Conservation (phyloP, 768 basidiomycete species). For the Mycena galericulata region DNA sequence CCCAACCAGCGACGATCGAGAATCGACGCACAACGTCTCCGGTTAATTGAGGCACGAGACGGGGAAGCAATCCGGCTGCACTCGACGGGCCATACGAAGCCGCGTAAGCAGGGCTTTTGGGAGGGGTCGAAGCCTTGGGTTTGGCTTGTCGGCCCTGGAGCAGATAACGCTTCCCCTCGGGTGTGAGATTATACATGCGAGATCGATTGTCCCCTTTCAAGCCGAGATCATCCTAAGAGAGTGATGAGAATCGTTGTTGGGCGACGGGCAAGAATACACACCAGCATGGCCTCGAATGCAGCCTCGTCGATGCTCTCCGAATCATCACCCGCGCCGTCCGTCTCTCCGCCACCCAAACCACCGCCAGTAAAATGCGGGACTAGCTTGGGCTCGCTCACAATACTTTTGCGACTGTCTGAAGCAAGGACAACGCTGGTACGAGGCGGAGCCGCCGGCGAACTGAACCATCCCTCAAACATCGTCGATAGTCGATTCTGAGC, state of each 20-base stretch:
- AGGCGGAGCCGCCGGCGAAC: constrained; percentile 51
- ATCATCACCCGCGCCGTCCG: constrained; percentile 46
- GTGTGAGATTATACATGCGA: constrained; percentile 70
- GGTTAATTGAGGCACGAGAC: constrained; percentile 80
- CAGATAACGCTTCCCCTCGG: constrained; percentile 74
- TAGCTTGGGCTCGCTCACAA: constrained; percentile 78
- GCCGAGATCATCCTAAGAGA: constrained; percentile 74
- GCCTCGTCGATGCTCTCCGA: constrained; percentile 52
- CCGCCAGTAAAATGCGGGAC: constrained; percentile 60
- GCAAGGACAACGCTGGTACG: constrained; percentile 48
- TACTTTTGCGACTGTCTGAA: constrained; percentile 61
- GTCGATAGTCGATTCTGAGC: constrained; percentile 71
- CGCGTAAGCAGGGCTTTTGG: constrained; percentile 49
- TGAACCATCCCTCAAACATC: constrained; percentile 76
- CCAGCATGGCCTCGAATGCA: constrained; percentile 80
- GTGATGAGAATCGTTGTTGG: constrained; percentile 21
- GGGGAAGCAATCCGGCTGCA: constrained; percentile 67
- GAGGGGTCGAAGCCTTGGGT: constrained; percentile 43
- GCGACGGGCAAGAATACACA: constrained; percentile 46
- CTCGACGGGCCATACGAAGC: constrained; percentile 72
- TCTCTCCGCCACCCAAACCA: constrained; percentile 36
- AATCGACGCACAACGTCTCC: constrained; percentile 79
- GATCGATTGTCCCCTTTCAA: constrained; percentile 77
- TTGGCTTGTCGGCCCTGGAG: constrained; percentile 61
- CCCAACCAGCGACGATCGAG: constrained; percentile 76